Base-by-base conservation (phyloP, 768 basidiomycete species). In the Leccinum arenicola region DNA sequence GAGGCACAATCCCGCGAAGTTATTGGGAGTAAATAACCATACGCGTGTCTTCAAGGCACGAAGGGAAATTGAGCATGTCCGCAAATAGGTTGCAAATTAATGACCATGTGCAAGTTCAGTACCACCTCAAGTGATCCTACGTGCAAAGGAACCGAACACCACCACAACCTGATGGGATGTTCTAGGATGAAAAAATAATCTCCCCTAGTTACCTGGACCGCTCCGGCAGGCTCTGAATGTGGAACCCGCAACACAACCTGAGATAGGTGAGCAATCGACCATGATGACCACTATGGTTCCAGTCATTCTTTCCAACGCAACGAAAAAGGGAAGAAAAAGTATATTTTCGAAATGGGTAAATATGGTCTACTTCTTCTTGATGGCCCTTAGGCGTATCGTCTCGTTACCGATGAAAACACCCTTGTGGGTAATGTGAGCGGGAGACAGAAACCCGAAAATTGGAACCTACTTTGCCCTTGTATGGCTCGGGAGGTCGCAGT, bases 341-440 rank as follows among this genome's bases (percentile, higher is more conserved):
- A 35, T 55, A 62, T 61, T 57, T 49, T 6, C n/a, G 50, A n/a
- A 45, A 52, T 45, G 38, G 47, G 55, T 35, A 35, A 15, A 50
- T 21, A 49, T 58, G 65, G 51, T 74, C 82, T 92, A 97, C 79
- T 97, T 97, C 84, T 96, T 98, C 81, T 94, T 95, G 59, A 95
- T 87, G 62, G 86, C 85, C 77, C 92, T 97, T 61, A 97, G 88
- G 70, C 89, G 84, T 68, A 98, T 89, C 54, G 87, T 89, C 74
- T 99, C 96, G 67, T 86, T 82, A n/a, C 92, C 95, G 55, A 98
- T 84, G 66, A 98, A 96, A 60, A 98, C 87, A 63, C 95, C 95
- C 91, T 98, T 62, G 17, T 21, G 58, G 31, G 29, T 52, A 50
- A 57, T 48, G 27, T 58, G 40, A 61, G 61, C n/a, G 23, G 48